Conservation (phyloP, 768 basidiomycete species). For the Lactarius psammicola region DNA sequence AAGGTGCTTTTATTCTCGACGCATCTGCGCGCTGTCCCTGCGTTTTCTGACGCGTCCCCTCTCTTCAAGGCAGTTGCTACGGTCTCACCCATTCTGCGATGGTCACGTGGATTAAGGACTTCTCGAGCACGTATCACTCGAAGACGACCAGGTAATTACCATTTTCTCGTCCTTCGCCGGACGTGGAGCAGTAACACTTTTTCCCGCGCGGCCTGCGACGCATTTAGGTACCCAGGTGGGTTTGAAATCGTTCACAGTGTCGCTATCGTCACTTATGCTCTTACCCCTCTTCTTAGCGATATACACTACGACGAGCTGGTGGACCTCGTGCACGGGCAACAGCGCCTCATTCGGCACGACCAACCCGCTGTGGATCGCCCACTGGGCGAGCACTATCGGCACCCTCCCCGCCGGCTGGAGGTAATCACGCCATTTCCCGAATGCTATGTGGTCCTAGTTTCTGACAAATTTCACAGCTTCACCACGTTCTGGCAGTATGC, state of each 20-base stretch:
- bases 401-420: conserved; percentile 54
- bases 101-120: conserved; percentile 61
- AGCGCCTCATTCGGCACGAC: conserved; percentile 47
- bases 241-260: neutral
- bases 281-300: conserved; percentile 41
- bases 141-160: conserved; percentile 44
- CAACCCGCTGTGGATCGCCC: conserved; percentile 63
- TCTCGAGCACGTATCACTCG: conserved; percentile 53
- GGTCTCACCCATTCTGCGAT: conserved; percentile 51
- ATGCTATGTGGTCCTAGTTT: neutral
- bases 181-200: neutral
- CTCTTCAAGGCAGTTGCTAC: conserved; percentile 52
- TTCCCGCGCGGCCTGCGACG: conserved; percentile 28
- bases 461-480: conserved; percentile 35
- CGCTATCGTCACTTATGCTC: neutral
- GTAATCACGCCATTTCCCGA: too few relatives aligned
- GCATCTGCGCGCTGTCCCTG: neutral
- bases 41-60: neutral
- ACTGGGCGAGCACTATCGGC: conserved; percentile 49
- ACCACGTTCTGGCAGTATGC: conserved; percentile 64
- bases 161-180: neutral
- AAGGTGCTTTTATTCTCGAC: neutral
- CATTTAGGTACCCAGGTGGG: conserved; percentile 41
- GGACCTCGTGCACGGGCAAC: conserved; percentile 64
- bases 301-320: conserved; percentile 67